Conservation (phyloP, 345 rosid genomes). For the Theobroma cacao region DNA sequence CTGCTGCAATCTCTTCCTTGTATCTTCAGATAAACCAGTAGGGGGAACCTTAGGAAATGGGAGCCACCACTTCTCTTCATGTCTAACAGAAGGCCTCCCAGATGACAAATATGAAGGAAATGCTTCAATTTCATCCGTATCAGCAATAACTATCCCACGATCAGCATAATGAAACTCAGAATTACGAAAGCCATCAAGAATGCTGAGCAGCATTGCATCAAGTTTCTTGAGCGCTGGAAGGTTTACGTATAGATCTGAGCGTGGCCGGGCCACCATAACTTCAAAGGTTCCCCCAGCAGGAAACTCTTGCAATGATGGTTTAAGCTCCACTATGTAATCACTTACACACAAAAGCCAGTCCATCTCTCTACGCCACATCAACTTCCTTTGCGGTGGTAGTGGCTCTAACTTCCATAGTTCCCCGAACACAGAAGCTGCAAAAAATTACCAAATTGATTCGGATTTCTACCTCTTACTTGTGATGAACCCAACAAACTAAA, state of each 20-base stretch:
- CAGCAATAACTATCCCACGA: conserved; percentile 68
- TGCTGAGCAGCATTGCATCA: conserved; percentile 75
- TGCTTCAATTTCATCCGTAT: conserved; percentile 41
- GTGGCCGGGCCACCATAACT: conserved; percentile 80
- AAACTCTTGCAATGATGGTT: conserved; percentile 84
- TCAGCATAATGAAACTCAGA: conserved; percentile 86
- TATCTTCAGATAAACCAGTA: conserved; percentile 68
- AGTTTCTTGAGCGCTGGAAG: conserved; percentile 96
- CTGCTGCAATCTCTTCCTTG: conserved; percentile 74
- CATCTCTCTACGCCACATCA: conserved; percentile 91
- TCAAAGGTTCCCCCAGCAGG: conserved; percentile 90
- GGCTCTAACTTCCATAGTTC: conserved; percentile 95
- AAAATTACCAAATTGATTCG: background rate
- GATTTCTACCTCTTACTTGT: background rate
- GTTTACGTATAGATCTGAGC: conserved; percentile 81
- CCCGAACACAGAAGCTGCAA: conserved; percentile 92
- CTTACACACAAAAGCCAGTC: conserved; percentile 88
- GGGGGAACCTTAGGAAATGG: conserved; percentile 83
- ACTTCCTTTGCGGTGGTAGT: conserved; percentile 62
- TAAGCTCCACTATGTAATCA: conserved; percentile 90
- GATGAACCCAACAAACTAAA: background rate
- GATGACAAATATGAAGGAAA: conserved; percentile 38
- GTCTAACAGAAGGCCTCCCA: conserved; percentile 67
- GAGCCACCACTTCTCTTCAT: conserved; percentile 90
- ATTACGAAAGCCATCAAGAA: conserved; percentile 72